phyloP scores from a whole-genome alignment of 352 stramenopile species.

The Aphanomyces cochlioides region DNA sequence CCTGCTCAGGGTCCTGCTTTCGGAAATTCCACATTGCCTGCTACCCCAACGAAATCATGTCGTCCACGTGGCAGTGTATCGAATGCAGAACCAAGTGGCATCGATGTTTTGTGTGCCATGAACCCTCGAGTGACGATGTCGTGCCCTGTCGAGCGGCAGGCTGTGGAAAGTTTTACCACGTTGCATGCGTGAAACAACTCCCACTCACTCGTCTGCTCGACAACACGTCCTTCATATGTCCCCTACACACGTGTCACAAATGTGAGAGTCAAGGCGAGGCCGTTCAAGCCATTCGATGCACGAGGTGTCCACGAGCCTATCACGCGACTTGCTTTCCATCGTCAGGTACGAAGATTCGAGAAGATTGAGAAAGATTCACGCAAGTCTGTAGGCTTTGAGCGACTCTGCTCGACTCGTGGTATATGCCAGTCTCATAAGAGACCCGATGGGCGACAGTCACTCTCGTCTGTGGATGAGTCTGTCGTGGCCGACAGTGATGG shows the following conservation, averaged over 20 bases:
- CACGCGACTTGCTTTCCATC: slow-evolving; percentile 69
- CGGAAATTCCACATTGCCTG: slow-evolving; percentile 64
- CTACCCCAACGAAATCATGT: slow-evolving; percentile 32
- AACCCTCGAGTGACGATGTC: not conserved
- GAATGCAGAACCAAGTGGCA: slow-evolving; percentile 52
- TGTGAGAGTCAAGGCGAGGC: slow-evolving; percentile 21
- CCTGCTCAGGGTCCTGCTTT: slow-evolving; percentile 68
- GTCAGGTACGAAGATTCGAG: slow-evolving; percentile 3
- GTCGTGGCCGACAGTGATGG: too few species aligned
- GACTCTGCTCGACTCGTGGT: slow-evolving; percentile 14
- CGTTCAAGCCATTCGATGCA: slow-evolving; percentile 59
- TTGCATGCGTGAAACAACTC: slow-evolving; percentile 73
- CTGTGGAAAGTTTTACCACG: slow-evolving; percentile 83
- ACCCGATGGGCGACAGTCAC: too few species aligned
- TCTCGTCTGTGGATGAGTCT: too few species aligned
- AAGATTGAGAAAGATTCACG: not conserved
- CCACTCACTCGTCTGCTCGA: slow-evolving; percentile 66
- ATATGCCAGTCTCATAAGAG: slow-evolving; percentile 16
- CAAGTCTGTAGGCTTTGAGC: slow-evolving; percentile 12
- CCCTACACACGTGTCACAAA: slow-evolving; percentile 69
- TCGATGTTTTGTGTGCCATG: slow-evolving; percentile 70
- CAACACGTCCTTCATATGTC: slow-evolving; percentile 74
- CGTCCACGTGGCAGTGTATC: slow-evolving; percentile 52
- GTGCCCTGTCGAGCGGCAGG: slow-evolving; percentile 60
- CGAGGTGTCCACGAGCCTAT: slow-evolving; percentile 73